Conservation (phyloP, 2,329 filamentous ascomycete species). For the Exophiala viscosa region DNA sequence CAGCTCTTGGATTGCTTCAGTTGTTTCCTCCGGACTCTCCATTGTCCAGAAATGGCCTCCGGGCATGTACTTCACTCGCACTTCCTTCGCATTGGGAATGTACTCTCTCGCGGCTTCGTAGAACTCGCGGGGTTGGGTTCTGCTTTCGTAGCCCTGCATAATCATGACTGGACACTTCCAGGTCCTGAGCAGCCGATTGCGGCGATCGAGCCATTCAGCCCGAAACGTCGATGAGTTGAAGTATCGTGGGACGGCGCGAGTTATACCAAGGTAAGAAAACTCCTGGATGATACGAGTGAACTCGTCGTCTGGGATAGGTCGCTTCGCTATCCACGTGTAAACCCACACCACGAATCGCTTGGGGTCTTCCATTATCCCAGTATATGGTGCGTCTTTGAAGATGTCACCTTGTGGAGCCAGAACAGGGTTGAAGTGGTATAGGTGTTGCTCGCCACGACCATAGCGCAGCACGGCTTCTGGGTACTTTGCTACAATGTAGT, state of each 20-base stretch:
- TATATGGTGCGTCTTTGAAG: slow-evolving; percentile 11
- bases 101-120: slow-evolving; percentile 2
- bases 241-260: slow-evolving; percentile 9
- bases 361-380: slow-evolving; percentile 7
- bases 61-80: slow-evolving; percentile 2
- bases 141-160: slow-evolving; percentile 9
- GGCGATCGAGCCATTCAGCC: slow-evolving; percentile 11
- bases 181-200: not conserved
- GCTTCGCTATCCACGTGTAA: not conserved
- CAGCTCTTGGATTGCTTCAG: not conserved
- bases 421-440: slow-evolving; percentile 11
- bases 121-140: slow-evolving; percentile 10
- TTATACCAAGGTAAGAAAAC: slow-evolving; percentile 2
- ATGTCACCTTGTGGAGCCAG: slow-evolving; percentile 12
- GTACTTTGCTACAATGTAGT: slow-evolving; percentile 15
- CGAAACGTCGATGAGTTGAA: slow-evolving; percentile 17
- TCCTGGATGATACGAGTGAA: slow-evolving; percentile 9
- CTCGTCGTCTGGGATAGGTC: not conserved
- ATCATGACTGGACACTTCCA: slow-evolving; percentile 16
- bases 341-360: not conserved
- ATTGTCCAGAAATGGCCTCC: slow-evolving; percentile 11
- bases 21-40: slow-evolving; percentile 5
- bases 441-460: slow-evolving; percentile 13
- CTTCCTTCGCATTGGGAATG: slow-evolving; percentile 5
- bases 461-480: slow-evolving; percentile 8